Conservation (phyloP, 441 rosid genomes). For the Jatropha multifida region DNA sequence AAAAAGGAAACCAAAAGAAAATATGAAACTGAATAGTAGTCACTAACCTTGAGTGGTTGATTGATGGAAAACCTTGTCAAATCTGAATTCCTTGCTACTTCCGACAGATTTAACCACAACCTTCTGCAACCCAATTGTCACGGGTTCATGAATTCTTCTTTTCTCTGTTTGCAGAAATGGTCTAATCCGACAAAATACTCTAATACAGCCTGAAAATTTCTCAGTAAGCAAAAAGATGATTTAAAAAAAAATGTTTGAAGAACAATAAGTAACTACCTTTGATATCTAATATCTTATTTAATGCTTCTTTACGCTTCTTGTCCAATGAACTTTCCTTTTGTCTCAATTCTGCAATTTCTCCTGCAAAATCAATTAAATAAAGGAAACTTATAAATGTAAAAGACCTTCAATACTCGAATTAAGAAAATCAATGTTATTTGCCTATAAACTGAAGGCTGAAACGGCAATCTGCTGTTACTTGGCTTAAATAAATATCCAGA, state of each 20-base stretch:
- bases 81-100: constrained; percentile 59
- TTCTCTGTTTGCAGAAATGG: constrained; percentile 47
- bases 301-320: constrained; percentile 56
- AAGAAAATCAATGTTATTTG: not conserved
- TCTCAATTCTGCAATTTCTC: constrained; percentile 54
- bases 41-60: constrained; percentile 73
- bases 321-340: constrained; percentile 51
- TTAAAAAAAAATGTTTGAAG: not conserved
- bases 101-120: constrained; percentile 56
- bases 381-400: not conserved
- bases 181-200: constrained; percentile 82
- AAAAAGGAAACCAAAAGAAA: not conserved
- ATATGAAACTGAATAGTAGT: not conserved
- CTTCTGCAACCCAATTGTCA: constrained; percentile 45
- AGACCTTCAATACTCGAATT: not conserved
- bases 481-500: not conserved
- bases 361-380: constrained; percentile 38
- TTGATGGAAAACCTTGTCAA: constrained; percentile 69
- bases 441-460: not conserved
- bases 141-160: constrained; percentile 48
- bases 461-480: not conserved
- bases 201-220: constrained; percentile 61
- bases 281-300: constrained; percentile 66
- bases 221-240: too few relatives aligned
- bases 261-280: constrained; percentile 48